These are phyloP conservation scores for Lojkania enalia DNA, from an alignment of 2,329 filamentous ascomycete species.

Conservation along the genomic window DNA sequence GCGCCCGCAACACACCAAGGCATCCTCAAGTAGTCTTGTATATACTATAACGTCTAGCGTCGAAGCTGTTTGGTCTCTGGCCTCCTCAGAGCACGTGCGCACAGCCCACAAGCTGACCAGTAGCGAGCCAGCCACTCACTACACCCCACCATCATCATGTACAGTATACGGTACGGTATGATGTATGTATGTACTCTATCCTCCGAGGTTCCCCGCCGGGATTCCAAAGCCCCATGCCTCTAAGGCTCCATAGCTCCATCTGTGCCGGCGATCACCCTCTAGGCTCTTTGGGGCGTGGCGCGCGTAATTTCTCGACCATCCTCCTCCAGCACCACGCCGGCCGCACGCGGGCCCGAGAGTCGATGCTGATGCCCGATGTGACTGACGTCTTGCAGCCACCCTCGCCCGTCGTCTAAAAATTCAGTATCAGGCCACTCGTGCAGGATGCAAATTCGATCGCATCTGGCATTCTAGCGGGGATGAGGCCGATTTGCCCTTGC, in stretches of 20 bases:
- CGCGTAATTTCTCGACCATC: slow-evolving; percentile 4
- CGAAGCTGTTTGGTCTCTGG: too few species aligned
- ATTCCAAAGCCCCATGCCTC: too few species aligned
- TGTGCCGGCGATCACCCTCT: background rate
- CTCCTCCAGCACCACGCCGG: slow-evolving; percentile 4
- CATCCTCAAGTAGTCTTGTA: background rate
- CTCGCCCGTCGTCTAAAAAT: slow-evolving; percentile 4
- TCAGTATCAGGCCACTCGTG: slow-evolving; percentile 7
- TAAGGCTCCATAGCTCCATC: too few species aligned
- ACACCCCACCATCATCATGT: too few species aligned
- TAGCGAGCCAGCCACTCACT: too few species aligned
- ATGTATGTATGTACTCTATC: too few species aligned
- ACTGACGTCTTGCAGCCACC: slow-evolving; percentile 9
- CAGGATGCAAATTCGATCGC: slow-evolving; percentile 4
- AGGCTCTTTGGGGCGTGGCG: slow-evolving; percentile 3
- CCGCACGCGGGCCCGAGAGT: slow-evolving; percentile 3
- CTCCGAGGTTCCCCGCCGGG: too few species aligned
- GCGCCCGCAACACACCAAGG: background rate
- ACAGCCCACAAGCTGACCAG: too few species aligned
- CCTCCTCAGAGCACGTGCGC: too few species aligned
- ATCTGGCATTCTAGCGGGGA: slow-evolving; percentile 2
- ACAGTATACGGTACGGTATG: too few species aligned
- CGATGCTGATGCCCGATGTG: slow-evolving; percentile 15
- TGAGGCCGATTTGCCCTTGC: slow-evolving; percentile 4
- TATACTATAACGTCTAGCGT: too few species aligned